phyloP scores from a whole-genome alignment of 345 rosid genomes.

The Aquilaria yunnanensis region DNA sequence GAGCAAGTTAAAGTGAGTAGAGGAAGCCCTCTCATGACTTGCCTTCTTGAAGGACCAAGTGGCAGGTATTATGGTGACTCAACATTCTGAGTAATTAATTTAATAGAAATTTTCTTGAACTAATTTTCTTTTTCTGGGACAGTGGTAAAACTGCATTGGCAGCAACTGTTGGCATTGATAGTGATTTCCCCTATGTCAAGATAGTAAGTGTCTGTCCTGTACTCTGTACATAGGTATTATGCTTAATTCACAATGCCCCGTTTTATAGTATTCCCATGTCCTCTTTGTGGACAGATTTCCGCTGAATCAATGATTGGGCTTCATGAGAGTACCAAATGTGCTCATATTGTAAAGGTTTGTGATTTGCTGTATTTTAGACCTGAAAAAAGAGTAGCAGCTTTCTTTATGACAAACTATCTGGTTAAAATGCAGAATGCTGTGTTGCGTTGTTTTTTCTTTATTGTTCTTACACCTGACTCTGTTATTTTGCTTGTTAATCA shows the following conservation, averaged over 20 bases:
- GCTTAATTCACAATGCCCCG: not conserved
- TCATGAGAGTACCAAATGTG: conserved; percentile 94
- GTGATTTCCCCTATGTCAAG: conserved; percentile 97
- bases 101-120: conserved; percentile 10
- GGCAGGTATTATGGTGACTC: conserved; percentile 59
- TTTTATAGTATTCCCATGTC: not conserved
- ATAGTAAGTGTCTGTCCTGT: conserved; percentile 50
- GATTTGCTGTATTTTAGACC: conserved; percentile 1
- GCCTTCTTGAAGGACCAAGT: conserved; percentile 91
- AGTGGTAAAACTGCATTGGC: conserved; percentile 99
- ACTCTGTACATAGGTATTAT: not conserved
- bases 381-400: not conserved
- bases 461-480: conserved; percentile 15
- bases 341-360: conserved; percentile 87
- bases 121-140: conserved; percentile 22
- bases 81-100: conserved; percentile 2
- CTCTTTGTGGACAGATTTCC: conserved; percentile 52
- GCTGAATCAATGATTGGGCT: conserved; percentile 97
- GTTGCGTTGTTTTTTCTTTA: conserved; percentile 10
- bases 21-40: conserved; percentile 91
- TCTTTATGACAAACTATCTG: too few relatives aligned
- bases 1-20: conserved; percentile 98
- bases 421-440: not conserved
- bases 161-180: conserved; percentile 90
- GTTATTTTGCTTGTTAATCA: not conserved